phyloP scores from a whole-genome alignment of 2,329 filamentous ascomycete species.

The Saccharata proteae region DNA sequence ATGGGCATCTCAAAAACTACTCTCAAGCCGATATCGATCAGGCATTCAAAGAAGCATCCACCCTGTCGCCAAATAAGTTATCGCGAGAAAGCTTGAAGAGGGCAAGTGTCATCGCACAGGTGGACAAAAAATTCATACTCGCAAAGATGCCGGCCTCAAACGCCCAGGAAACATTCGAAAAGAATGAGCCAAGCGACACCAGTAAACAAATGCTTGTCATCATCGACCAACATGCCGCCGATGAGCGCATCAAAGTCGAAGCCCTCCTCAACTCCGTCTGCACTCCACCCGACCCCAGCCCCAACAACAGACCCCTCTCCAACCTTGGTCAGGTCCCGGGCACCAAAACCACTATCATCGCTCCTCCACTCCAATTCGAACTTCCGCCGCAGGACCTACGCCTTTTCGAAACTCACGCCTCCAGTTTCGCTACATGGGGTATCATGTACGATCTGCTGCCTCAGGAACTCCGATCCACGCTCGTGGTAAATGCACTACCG shows the following conservation, averaged over 20 bases:
- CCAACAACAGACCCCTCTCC: conserved; percentile 12
- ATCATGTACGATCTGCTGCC: conserved; percentile 46
- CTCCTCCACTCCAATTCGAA: conserved; percentile 51
- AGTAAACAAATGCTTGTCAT: conserved; percentile 51
- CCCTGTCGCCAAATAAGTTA: conserved; percentile 28
- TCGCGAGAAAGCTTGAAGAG: conserved; percentile 48
- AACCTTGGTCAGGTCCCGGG: conserved; percentile 19
- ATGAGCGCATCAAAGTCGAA: conserved; percentile 77
- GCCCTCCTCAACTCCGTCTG: conserved; percentile 50
- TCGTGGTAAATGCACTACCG: conserved; percentile 52
- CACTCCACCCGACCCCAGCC: conserved; percentile 9
- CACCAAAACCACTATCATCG: conserved; percentile 23
- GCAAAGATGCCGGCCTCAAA: conserved; percentile 37
- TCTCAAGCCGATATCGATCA: conserved; percentile 11
- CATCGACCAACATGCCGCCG: conserved; percentile 89
- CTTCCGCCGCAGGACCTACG: conserved; percentile 47
- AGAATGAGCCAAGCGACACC: conserved; percentile 3
- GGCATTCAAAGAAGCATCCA: conserved; percentile 17
- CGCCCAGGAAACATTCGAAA: background rate
- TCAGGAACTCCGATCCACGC: conserved; percentile 9
- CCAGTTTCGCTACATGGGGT: conserved; percentile 62
- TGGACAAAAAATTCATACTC: conserved; percentile 84
- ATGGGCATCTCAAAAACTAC: conserved; percentile 1
- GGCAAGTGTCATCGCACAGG: conserved; percentile 63
- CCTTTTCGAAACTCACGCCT: conserved; percentile 42